Evolutionary conservation across 1,284 basidiomycete genomes (phyloP).

Genomic region (Leccinum insigne): DNA sequence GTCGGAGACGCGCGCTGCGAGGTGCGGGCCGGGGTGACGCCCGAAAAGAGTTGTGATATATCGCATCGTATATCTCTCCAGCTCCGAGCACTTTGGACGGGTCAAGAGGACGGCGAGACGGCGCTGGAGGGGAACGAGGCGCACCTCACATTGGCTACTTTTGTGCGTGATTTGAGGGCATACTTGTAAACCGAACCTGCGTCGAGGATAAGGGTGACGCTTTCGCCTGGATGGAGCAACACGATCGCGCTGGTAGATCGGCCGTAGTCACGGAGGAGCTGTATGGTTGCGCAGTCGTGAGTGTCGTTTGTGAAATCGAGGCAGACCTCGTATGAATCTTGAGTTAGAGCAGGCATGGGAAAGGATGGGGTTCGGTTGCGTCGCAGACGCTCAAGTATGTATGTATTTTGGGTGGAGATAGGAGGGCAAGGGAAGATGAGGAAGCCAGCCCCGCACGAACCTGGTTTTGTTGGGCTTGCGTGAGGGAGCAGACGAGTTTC

Average conservation of each 20-base stretch:
- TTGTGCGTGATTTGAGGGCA: conserved; percentile 61
- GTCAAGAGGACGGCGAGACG: conserved; percentile 11
- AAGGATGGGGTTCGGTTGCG: conserved; percentile 10
- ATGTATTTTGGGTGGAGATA: conserved; percentile 12
- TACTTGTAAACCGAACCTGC: conserved; percentile 69
- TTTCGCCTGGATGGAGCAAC: conserved; percentile 61
- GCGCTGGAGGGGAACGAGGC: conserved; percentile 27
- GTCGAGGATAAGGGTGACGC: conserved; percentile 63
- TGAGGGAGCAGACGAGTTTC: conserved; percentile 33
- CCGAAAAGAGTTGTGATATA: conserved; percentile 59
- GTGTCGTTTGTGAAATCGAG: conserved; percentile 72
- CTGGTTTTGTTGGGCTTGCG: conserved; percentile 36
- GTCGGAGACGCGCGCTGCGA: conserved; percentile 31
- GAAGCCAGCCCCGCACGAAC: conserved; percentile 22
- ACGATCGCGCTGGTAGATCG: conserved; percentile 53
- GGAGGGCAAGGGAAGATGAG: conserved; percentile 17
- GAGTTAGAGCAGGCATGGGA: conserved; percentile 48
- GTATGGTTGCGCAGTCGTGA: conserved; percentile 60
- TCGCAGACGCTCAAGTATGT: conserved; percentile 26
- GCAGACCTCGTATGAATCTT: conserved; percentile 55
- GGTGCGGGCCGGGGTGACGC: conserved; percentile 32
- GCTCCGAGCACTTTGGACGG: conserved; percentile 50
- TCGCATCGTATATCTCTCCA: conserved; percentile 66
- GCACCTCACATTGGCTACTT: conserved; percentile 70
- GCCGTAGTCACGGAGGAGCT: conserved; percentile 65